Evolutionary conservation across 2,329 filamentous ascomycete genomes (phyloP).

Genomic region (Stromatinia cepivora): DNA sequence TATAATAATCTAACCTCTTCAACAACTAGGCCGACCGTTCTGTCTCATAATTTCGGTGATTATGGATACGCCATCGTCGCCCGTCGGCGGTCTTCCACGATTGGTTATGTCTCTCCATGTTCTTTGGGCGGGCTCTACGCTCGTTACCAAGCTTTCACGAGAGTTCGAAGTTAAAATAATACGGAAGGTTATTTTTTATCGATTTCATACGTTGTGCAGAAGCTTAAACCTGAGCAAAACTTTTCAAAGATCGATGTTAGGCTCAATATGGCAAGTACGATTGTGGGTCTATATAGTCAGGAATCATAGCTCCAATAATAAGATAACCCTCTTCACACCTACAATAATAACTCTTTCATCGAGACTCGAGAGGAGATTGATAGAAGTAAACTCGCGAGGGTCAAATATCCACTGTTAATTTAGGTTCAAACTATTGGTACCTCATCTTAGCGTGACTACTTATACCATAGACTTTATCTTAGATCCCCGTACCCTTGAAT

Average conservation of each 20-base stretch:
- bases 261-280: too few species aligned
- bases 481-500: conserved; percentile 11
- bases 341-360: too few species aligned
- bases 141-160: conserved; percentile 13
- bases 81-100: conserved; percentile 3
- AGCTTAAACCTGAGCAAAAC: too few species aligned
- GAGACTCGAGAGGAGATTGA: background rate
- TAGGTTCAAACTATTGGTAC: conserved; percentile 15
- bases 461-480: background rate
- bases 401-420: background rate
- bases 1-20: conserved; percentile 13
- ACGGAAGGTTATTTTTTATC: background rate
- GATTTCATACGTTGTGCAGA: background rate
- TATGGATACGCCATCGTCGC: conserved; percentile 22
- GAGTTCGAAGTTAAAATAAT: background rate
- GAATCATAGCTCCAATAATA: too few species aligned
- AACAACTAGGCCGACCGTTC: conserved; percentile 4
- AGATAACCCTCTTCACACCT: too few species aligned
- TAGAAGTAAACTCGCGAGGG: background rate
- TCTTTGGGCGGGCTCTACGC: conserved; percentile 1
- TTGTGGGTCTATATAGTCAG: too few species aligned
- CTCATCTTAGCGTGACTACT: conserved; percentile 23
- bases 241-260: too few species aligned
- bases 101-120: conserved; percentile 20
- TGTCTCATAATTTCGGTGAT: conserved; percentile 18